Percentiles rank a stretch among this genome's conserved stretches.
These are phyloP conservation scores for Cryptosporidium andersoni DNA, from an alignment of 169 alveolate species.

Conservation along the genomic window DNA sequence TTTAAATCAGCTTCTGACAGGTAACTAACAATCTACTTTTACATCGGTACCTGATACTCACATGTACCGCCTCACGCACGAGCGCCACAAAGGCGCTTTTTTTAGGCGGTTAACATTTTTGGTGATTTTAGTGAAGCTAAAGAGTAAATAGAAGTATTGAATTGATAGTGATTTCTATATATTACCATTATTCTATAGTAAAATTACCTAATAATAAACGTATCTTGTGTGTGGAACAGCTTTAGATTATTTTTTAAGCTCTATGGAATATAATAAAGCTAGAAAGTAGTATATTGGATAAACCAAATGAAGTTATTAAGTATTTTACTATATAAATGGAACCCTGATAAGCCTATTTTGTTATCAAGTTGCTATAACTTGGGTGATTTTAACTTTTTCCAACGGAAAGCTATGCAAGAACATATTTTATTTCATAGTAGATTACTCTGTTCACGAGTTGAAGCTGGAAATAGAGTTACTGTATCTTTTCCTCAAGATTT, in stretches of 20 bases:
- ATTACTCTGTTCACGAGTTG: slow-evolving; percentile 83
- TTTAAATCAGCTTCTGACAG: no score
- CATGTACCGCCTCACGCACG: slow-evolving; percentile 61
- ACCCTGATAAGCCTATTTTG: slow-evolving; percentile 81
- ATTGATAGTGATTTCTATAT: background rate
- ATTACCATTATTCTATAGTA: background rate
- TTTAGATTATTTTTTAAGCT: no score
- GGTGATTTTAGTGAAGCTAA: no score
- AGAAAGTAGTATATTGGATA: background rate
- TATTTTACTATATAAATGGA: slow-evolving; percentile 82
- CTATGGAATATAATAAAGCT: background rate
- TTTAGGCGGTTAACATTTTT: background rate
- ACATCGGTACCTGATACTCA: background rate
- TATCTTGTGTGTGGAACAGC: background rate
- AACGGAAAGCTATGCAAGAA: slow-evolving; percentile 81
- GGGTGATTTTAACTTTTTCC: slow-evolving; percentile 75
- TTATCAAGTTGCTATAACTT: slow-evolving; percentile 75
- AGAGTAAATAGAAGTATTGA: no score
- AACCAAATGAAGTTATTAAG: slow-evolving; percentile 80
- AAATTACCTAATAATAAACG: background rate
- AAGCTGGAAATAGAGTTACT: slow-evolving; percentile 84
- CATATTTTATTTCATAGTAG: slow-evolving; percentile 82
- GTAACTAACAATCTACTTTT: no score
- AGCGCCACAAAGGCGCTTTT: background rate
- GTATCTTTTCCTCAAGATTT: slow-evolving; percentile 86